phyloP scores from a whole-genome alignment of 768 basidiomycete genomes.

The Amanita pallidorosea region DNA sequence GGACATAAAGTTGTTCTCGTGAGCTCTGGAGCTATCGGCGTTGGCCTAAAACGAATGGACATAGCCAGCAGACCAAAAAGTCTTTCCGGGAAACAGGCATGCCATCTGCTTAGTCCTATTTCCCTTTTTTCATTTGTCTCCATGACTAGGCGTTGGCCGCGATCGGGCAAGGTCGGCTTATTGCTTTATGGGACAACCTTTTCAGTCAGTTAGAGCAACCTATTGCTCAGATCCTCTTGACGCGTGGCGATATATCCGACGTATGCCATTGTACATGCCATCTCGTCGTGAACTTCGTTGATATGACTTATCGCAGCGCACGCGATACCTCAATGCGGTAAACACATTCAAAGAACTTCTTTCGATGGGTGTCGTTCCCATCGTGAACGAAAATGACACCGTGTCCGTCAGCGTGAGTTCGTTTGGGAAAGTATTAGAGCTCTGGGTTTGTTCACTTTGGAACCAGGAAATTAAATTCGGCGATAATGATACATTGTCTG shows the following conservation, averaged over 20 bases:
- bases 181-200: conserved; percentile 94
- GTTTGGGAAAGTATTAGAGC: not conserved
- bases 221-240: conserved; percentile 90
- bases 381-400: conserved; percentile 99
- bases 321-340: conserved; percentile 91
- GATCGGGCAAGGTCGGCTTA: conserved; percentile 92
- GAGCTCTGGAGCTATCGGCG: conserved; percentile 95
- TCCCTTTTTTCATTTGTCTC: conserved; percentile 1
- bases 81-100: conserved; percentile 84
- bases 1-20: conserved; percentile 96
- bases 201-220: conserved; percentile 92
- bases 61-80: conserved; percentile 71
- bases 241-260: conserved; percentile 94
- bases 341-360: conserved; percentile 91
- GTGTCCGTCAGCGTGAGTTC: conserved; percentile 87
- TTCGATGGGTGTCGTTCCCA: conserved; percentile 91
- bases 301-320: conserved; percentile 44
- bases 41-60: conserved; percentile 88
- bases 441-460: not conserved
- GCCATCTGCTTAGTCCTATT: conserved; percentile 12
- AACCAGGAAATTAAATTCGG: conserved; percentile 97
- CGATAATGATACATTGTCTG: conserved; percentile 96
- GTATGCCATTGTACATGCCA: conserved; percentile 35
- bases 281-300: conserved; percentile 8
- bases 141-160: conserved; percentile 77